phyloP scores from a whole-genome alignment of 345 rosid genomes.

The Moricandia moricandioides region DNA sequence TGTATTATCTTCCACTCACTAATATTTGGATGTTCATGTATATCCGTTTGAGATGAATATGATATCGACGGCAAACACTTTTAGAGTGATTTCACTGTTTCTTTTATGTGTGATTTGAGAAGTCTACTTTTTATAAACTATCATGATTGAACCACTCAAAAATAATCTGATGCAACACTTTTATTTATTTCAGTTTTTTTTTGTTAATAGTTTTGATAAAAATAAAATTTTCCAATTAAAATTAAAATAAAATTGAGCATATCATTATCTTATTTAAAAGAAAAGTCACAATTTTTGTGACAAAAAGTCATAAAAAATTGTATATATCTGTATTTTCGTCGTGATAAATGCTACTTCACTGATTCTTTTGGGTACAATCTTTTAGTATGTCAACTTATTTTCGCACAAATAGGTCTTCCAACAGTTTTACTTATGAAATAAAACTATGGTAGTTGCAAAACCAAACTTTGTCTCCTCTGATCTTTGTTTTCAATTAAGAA shows the following conservation, averaged over 20 bases:
- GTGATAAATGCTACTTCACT: background rate
- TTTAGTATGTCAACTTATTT: background rate
- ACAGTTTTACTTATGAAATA: background rate
- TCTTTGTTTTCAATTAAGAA: background rate
- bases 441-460: slow-evolving; percentile 10
- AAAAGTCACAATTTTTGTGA: background rate
- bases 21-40: background rate
- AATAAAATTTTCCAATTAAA: too few relatives aligned
- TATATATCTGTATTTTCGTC: background rate
- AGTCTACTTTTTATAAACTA: background rate
- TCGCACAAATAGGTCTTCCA: background rate
- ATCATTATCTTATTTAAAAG: background rate
- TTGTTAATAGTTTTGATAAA: background rate
- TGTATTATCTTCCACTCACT: slow-evolving; percentile 5
- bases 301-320: too few relatives aligned
- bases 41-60: background rate
- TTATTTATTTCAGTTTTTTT: background rate
- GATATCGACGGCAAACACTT: background rate
- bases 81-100: background rate
- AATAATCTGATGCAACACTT: background rate
- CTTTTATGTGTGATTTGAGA: background rate
- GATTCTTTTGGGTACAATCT: background rate
- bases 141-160: background rate
- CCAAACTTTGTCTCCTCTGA: background rate
- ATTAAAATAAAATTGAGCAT: background rate